A percentile compares a stretch with the other conserved stretches of the same genome.
phyloP scores from a whole-genome alignment of 148 eudicot species.

The Diospyros kaki region DNA sequence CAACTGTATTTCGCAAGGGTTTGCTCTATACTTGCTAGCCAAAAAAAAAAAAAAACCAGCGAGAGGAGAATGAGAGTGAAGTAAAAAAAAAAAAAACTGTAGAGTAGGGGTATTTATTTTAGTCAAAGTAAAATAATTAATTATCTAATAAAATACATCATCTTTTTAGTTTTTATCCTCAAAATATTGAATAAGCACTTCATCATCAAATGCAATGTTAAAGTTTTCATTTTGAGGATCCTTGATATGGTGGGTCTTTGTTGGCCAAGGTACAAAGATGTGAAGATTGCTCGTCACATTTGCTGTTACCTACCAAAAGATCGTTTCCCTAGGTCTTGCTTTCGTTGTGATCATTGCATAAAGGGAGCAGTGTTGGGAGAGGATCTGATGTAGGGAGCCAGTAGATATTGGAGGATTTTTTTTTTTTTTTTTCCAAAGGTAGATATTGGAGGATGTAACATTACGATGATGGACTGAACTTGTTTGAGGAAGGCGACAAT shows the following conservation, averaged over 20 bases:
- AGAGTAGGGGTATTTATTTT: no score
- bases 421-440: background rate
- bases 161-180: no score
- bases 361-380: background rate
- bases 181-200: background rate
- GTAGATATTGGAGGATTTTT: no score
- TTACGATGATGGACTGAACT: background rate
- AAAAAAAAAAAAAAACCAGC: no score
- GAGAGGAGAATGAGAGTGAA: no score
- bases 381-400: background rate
- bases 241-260: background rate
- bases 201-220: background rate
- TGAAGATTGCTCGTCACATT: conserved; percentile 9
- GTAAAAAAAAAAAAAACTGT: no score
- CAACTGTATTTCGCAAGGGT: no score
- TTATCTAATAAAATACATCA: no score
- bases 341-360: background rate
- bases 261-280: conserved; percentile 1
- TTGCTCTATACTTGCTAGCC: no score
- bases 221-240: background rate
- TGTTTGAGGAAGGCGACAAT: background rate
- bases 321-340: background rate
- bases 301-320: background rate
- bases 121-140: no score
- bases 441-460: background rate